Conservation (phyloP, 306 rosid species). For the Senna tora region DNA sequence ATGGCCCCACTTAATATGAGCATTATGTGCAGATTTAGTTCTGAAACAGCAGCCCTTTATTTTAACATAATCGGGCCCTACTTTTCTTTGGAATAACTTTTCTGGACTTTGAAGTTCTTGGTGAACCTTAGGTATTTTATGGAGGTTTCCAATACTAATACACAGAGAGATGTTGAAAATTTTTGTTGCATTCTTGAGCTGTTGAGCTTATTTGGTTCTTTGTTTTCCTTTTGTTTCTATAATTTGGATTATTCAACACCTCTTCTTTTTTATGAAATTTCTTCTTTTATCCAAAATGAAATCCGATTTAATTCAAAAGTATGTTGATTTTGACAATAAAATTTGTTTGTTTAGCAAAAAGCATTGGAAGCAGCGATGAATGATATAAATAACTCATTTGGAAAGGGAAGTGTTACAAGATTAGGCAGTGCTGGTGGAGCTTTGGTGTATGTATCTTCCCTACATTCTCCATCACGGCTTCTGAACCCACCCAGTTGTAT, state of each 20-base stretch:
- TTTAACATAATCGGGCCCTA: neutral
- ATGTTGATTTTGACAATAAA: slow-evolving; percentile 37
- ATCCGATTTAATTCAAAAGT: neutral
- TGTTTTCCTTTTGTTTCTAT: neutral
- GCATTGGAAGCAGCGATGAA: slow-evolving; percentile 97
- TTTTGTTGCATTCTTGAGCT: neutral
- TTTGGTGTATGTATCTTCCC: slow-evolving; percentile 74
- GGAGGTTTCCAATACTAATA: neutral
- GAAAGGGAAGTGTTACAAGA: slow-evolving; percentile 97
- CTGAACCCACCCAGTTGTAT: slow-evolving; percentile 2
- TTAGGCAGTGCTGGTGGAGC: slow-evolving; percentile 99
- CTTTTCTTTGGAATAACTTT: neutral
- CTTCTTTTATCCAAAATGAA: neutral
- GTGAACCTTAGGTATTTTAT: neutral
- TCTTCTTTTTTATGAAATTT: neutral
- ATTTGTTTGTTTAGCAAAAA: slow-evolving; percentile 71
- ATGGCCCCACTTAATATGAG: neutral
- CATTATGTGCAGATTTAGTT: neutral
- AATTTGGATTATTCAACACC: neutral
- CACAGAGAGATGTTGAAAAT: neutral
- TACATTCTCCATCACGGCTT: slow-evolving; percentile 6
- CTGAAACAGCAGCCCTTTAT: neutral
- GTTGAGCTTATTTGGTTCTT: neutral
- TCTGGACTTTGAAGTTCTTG: neutral
- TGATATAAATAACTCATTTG: slow-evolving; percentile 88